phyloP scores from a whole-genome alignment of 768 basidiomycete genomes.

The Phlebiopsis flavidoalba region DNA sequence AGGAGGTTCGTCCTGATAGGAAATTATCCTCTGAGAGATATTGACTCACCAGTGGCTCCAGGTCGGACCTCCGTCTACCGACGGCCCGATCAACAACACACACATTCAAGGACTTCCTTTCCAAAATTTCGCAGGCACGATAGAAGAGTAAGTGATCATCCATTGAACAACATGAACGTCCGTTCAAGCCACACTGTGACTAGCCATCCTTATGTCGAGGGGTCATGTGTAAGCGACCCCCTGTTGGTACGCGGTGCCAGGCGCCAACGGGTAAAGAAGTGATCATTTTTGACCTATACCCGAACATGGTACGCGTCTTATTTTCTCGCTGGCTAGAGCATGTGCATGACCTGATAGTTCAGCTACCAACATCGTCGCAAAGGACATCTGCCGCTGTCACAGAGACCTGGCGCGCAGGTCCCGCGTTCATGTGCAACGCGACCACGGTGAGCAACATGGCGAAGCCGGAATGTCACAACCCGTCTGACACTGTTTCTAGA shows the following conservation, averaged over 20 bases:
- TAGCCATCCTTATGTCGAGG: conserved; percentile 45
- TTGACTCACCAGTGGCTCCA: neutral
- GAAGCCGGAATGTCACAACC: neutral
- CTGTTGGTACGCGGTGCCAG: conserved; percentile 53
- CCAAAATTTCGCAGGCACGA: conserved; percentile 45
- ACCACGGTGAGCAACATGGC: conserved; percentile 32
- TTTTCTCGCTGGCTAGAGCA: neutral
- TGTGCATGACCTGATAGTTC: neutral
- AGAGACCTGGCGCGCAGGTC: conserved; percentile 32
- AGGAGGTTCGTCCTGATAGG: conserved; percentile 30
- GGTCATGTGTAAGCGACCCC: conserved; percentile 54
- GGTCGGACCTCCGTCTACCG: conserved; percentile 40
- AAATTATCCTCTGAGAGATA: neutral
- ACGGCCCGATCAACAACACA: conserved; percentile 44
- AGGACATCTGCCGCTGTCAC: conserved; percentile 43
- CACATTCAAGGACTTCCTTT: conserved; percentile 52
- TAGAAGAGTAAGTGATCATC: conserved; percentile 35
- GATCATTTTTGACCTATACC: conserved; percentile 53
- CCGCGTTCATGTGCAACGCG: conserved; percentile 51
- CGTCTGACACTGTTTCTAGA: conserved; percentile 19
- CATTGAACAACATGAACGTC: neutral
- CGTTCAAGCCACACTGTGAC: conserved; percentile 12
- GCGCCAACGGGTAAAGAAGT: conserved; percentile 57
- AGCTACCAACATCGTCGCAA: conserved; percentile 47
- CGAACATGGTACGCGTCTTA: conserved; percentile 38